These are phyloP conservation scores for Chytriomyces confervae DNA, from an alignment of 192 early-diverging fungal genomes.

Conservation along the genomic window DNA sequence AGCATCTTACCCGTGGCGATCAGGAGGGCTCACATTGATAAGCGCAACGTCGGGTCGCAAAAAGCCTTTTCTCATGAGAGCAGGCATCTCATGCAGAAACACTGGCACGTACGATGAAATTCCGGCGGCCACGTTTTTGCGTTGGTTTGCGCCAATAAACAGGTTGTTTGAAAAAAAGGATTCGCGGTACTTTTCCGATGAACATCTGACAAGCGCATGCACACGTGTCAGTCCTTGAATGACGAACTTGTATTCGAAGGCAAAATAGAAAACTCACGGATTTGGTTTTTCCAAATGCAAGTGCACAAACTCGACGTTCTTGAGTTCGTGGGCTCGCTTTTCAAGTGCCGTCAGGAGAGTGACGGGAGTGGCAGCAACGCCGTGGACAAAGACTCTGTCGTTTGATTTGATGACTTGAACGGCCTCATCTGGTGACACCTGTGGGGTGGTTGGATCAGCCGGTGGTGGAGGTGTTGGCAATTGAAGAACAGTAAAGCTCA, in stretches of 20 bases:
- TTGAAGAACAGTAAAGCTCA: background rate
- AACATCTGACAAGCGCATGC: conserved; percentile 6
- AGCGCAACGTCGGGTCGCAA: conserved; percentile 55
- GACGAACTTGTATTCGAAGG: background rate
- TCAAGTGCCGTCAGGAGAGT: conserved; percentile 38
- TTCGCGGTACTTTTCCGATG: background rate
- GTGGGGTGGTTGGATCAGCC: background rate
- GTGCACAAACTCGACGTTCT: conserved; percentile 48
- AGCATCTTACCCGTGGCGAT: conserved; percentile 49
- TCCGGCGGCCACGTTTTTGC: conserved; percentile 46
- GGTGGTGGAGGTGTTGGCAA: background rate
- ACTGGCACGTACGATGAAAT: conserved; percentile 46
- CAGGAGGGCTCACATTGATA: conserved; percentile 57
- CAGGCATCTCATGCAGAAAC: conserved; percentile 49
- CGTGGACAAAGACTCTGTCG: conserved; percentile 53
- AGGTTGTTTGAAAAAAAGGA: conserved; percentile 56
- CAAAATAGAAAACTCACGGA: conserved; percentile 39
- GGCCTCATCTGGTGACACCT: conserved; percentile 49
- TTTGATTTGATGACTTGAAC: conserved; percentile 41
- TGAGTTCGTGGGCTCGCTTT: conserved; percentile 39
- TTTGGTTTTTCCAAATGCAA: conserved; percentile 52
- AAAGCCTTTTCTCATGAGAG: conserved; percentile 38
- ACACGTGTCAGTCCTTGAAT: background rate
- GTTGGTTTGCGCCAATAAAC: conserved; percentile 51
- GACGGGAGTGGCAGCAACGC: conserved; percentile 33